phyloP scores from a whole-genome alignment of 345 rosid species.

The Brassica juncea region DNA sequence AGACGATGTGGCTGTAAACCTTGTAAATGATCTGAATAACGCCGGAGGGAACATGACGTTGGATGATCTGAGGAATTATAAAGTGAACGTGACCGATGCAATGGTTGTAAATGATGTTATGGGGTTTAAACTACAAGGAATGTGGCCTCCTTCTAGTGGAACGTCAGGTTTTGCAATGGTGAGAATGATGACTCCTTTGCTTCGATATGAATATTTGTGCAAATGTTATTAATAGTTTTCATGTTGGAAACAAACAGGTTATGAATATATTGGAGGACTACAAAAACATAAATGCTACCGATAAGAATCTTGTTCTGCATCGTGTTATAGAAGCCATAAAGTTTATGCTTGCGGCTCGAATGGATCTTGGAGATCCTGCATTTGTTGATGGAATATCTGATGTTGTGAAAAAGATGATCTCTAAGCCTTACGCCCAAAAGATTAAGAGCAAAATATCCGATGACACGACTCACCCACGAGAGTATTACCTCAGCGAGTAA shows the following conservation, averaged over 20 bases:
- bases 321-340: constrained; percentile 77
- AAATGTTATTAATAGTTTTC: constrained; percentile 20
- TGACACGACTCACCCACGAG: constrained; percentile 64
- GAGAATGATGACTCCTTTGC: constrained; percentile 24
- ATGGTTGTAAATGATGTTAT: constrained; percentile 46
- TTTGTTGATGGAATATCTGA: constrained; percentile 41
- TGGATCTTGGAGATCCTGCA: constrained; percentile 80
- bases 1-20: constrained; percentile 60
- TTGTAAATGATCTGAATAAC: constrained; percentile 57
- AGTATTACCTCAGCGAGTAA: constrained; percentile 63
- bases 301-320: constrained; percentile 54
- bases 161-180: constrained; percentile 69
- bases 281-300: constrained; percentile 45
- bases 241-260: constrained; percentile 47
- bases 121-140: constrained; percentile 68
- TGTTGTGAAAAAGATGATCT: constrained; percentile 57
- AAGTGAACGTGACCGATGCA: constrained; percentile 59
- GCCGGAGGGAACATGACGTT: constrained; percentile 73
- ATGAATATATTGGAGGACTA: constrained; percentile 62
- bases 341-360: constrained; percentile 74
- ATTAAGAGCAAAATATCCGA: constrained; percentile 56
- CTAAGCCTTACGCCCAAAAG: constrained; percentile 50
- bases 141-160: constrained; percentile 89
- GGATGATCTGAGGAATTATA: constrained; percentile 70
- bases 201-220: background rate